Evolutionary conservation across 2,329 filamentous ascomycete genomes (phyloP), one percentile per base, ranked within the genome.

Genomic region (Corynespora cassiicola): DNA sequence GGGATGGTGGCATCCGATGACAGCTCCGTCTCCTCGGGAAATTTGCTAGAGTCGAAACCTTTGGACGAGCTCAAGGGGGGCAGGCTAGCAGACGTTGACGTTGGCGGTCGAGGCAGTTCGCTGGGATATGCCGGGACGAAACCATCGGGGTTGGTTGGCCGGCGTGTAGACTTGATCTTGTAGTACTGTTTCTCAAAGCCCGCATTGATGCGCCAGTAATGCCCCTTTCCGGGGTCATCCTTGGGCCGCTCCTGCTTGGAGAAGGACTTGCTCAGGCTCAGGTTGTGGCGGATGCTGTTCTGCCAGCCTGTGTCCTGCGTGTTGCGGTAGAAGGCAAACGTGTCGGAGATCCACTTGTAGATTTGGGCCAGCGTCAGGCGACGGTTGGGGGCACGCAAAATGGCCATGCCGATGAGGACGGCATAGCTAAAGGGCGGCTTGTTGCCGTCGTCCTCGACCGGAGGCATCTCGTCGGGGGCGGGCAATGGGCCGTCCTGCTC

Each of bases 301-400:
- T 97, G 92, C 94, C 94, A 99, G 48, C 94, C 92, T 8, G 88
- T 84, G 58, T 96, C 90, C 39, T 85, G 81, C 27, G 84, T 81
- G 54, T 82, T 85, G 74, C 65, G 65, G 50, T 97, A 99, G 71
- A 92, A 96, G 5, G 82, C 85, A 66, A 88, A 97, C 12, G 86
- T 91, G 65, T 95, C 89, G n/a, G 90, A 95, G 58, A 99, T 97
- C 92, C 94, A 99, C 65, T 95, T 96, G 79, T 97, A 99, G 55
- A 99, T 99, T 68, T 96, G 90, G 17, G 90, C 85, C 12, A 99
- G 79, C 1, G 94, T 97, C 47, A 97, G 77, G 35, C 88, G 86
- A 44, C 90, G 85, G 45, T 86, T 84, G 9, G 88, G 86, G 4
- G 94, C 89, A 47, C 91, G 85, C 15, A 97, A 77, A 56, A 99